Evolutionary conservation across 2,329 filamentous ascomycete genomes (phyloP).

Genomic region (Dendryphion nanum): DNA sequence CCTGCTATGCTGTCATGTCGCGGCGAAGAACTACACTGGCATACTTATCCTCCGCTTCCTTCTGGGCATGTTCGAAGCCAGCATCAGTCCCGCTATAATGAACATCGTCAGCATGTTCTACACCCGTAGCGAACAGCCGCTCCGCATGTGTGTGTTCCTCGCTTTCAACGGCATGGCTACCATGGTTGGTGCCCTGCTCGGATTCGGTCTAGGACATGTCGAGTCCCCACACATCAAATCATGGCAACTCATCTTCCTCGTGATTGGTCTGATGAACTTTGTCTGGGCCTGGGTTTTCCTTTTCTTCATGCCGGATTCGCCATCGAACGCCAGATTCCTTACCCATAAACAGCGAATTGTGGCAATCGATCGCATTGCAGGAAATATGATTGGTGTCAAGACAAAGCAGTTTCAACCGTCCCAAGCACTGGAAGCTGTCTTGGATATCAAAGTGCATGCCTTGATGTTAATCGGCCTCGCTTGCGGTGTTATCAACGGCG

Average conservation of each 20-base stretch:
- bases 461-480: slow-evolving; percentile 43
- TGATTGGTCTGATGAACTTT: slow-evolving; percentile 38
- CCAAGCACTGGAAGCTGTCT: slow-evolving; percentile 42
- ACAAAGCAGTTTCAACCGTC: slow-evolving; percentile 35
- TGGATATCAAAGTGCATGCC: slow-evolving; percentile 43
- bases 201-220: slow-evolving; percentile 36
- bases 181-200: slow-evolving; percentile 37
- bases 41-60: slow-evolving; percentile 35
- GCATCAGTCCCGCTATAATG: slow-evolving; percentile 36
- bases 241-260: slow-evolving; percentile 40
- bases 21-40: slow-evolving; percentile 37
- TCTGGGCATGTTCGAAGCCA: slow-evolving; percentile 39
- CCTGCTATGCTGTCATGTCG: slow-evolving; percentile 44
- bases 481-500: slow-evolving; percentile 51
- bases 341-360: slow-evolving; percentile 40
- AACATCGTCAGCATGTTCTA: slow-evolving; percentile 41
- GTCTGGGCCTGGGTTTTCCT: slow-evolving; percentile 37
- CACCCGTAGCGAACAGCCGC: slow-evolving; percentile 34
- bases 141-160: slow-evolving; percentile 47
- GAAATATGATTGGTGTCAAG: slow-evolving; percentile 45
- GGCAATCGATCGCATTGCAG: slow-evolving; percentile 40
- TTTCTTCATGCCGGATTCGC: slow-evolving; percentile 39
- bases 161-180: slow-evolving; percentile 41
- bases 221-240: slow-evolving; percentile 22
- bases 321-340: slow-evolving; percentile 36